Evolutionary conservation across 768 basidiomycete species (phyloP), one percentile per base, ranked within the genome.

Genomic region (Hericium rajendrae): DNA sequence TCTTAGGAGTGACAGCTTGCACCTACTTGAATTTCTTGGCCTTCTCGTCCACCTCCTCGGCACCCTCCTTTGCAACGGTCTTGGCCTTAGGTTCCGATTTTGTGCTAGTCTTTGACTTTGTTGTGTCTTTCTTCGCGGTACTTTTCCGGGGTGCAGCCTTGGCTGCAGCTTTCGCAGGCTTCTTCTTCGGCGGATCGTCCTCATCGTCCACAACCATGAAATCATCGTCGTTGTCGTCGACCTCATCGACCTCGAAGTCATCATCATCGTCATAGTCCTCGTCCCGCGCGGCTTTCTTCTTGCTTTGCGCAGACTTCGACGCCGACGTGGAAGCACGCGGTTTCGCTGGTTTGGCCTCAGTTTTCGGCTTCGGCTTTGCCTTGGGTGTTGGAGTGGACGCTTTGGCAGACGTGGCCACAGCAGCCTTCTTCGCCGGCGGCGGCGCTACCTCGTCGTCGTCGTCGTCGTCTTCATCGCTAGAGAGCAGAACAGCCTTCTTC

Each of bases 351-450:
- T 62, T 66, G 48, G 66, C 43, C 43, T 46, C n/a, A 1, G 43
- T 9, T n/a, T 16, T n/a, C 9, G 49, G 49, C 28, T 51, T 51
- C 24, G 49, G 22, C 16, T 24, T 37, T 10, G 49, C 49, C 24
- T 24, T 24, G 9, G 49, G 20, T n/a, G 20, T 20, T 9, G 43
- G 43, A n/a, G 43, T 11, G 6, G 43, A 46, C 11, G 62, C 53
- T 1, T 63, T 39, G 11, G 60, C 39, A 13, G 56, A 13, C 1
- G 62, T 11, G 2, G 57, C 40, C 1, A 70, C 60, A 0, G 72
- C 71, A 13, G 64, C 54, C 57, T 76, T 78, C 69, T 78, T 78
- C 68, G 69, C 74, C 2, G 73, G 73, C 1, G 76, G 74, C 0
- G 72, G 63, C 15, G 58, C 39, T 41, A 58, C 64, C 10, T 58